A percentile compares a stretch with the other conserved stretches of the same genome.
Evolutionary conservation across 441 rosid species (phyloP).

Genomic region (Syzygium malaccense): DNA sequence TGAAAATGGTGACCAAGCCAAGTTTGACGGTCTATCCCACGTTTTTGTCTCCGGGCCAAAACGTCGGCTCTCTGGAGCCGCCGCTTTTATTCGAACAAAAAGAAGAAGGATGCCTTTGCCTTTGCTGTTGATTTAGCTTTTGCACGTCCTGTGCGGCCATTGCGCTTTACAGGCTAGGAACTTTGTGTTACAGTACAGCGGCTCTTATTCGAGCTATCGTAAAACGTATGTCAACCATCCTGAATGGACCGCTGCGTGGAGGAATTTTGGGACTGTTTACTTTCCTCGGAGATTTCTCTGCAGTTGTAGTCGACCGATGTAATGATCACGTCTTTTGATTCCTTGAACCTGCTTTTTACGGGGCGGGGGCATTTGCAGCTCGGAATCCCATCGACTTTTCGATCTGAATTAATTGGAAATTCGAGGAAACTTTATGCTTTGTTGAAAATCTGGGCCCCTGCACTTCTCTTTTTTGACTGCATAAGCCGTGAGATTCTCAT

Average conservation of each 20-base stretch:
- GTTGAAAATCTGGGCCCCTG: not conserved
- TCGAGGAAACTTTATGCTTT: not conserved
- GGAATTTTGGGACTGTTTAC: not conserved
- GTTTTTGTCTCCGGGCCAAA: not conserved
- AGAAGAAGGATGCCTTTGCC: not conserved
- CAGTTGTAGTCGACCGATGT: not conserved
- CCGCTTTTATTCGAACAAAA: not conserved
- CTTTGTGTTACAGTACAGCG: not conserved
- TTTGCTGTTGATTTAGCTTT: not conserved
- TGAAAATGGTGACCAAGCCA: not conserved
- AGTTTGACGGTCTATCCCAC: not conserved
- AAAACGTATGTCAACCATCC: not conserved
- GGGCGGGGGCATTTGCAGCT: not conserved
- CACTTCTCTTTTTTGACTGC: not conserved
- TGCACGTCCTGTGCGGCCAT: not conserved
- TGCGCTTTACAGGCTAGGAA: not conserved
- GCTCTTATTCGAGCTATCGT: not conserved
- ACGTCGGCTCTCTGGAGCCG: not conserved
- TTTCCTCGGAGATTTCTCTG: not conserved
- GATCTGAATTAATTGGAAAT: not conserved
- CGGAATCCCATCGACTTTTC: not conserved
- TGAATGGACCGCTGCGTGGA: not conserved
- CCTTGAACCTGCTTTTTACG: not conserved
- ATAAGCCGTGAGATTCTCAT: constrained; percentile 3
- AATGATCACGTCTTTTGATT: not conserved